Conservation (phyloP, 1,284 basidiomycete genomes). For the Malassezia yamatoensis region DNA sequence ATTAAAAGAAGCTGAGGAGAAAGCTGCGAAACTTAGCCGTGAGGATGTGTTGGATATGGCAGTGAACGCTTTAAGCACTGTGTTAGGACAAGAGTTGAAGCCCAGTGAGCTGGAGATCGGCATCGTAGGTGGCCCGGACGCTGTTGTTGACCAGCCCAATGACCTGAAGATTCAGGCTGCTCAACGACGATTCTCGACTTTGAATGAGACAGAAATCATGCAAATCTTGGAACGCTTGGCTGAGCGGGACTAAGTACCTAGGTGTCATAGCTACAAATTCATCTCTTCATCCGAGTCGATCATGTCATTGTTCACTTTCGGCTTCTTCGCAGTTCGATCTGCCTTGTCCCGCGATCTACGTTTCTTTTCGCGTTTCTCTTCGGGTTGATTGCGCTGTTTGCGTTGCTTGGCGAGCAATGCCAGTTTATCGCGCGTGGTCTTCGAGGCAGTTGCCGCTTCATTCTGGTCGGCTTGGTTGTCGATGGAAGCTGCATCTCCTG, state of each 20-base stretch:
- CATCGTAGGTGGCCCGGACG: constrained; percentile 44
- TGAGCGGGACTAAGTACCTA: constrained; percentile 31
- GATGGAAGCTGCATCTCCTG: constrained; percentile 11
- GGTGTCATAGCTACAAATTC: constrained; percentile 15
- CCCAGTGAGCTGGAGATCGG: constrained; percentile 54
- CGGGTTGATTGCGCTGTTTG: constrained; percentile 16
- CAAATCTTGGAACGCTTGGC: constrained; percentile 42
- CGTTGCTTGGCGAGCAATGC: constrained; percentile 11
- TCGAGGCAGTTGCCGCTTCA: constrained; percentile 1
- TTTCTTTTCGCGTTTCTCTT: constrained; percentile 1
- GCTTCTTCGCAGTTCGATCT: constrained; percentile 20
- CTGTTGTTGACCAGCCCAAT: constrained; percentile 13
- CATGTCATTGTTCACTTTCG: constrained; percentile 28
- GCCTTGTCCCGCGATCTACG: constrained; percentile 6
- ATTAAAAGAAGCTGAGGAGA: constrained; percentile 25
- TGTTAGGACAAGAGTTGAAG: constrained; percentile 86
- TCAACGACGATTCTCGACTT: constrained; percentile 36
- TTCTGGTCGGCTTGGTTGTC: constrained; percentile 11
- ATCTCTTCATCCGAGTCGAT: constrained; percentile 43
- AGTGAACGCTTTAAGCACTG: constrained; percentile 88
- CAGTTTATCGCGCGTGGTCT: constrained; percentile 13
- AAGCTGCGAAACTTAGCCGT: constrained; percentile 22
- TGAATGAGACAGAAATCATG: constrained; percentile 33
- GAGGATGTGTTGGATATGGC: constrained; percentile 61
- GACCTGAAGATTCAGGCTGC: constrained; percentile 21